phyloP scores from a whole-genome alignment of 2,329 filamentous ascomycete genomes.

The Fusarium sp. region DNA sequence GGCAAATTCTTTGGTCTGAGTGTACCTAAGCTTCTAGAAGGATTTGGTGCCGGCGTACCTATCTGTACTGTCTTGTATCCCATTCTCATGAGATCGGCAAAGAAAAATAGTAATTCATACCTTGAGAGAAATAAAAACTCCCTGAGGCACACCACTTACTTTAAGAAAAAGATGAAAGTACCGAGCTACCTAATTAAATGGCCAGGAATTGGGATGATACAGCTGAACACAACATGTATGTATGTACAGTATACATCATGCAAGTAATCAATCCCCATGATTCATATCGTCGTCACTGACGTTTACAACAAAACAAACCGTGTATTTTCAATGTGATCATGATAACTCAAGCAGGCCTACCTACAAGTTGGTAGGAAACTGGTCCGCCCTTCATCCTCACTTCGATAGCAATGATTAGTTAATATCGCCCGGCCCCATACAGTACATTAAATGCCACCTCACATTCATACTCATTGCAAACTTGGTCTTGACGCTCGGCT shows the following conservation, averaged over 20 bases:
- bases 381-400: background rate
- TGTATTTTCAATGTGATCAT: background rate
- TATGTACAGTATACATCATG: background rate
- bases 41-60: background rate
- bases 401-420: background rate
- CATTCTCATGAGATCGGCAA: conserved; percentile 15
- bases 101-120: background rate
- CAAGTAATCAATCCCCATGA: conserved; percentile 1
- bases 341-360: background rate
- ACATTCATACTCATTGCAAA: background rate
- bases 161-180: background rate
- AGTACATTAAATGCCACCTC: background rate
- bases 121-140: background rate
- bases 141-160: background rate
- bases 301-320: background rate
- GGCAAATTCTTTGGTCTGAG: background rate
- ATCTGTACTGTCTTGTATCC: background rate
- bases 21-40: conserved; percentile 33
- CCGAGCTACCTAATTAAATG: background rate
- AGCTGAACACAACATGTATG: background rate
- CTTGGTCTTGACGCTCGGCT: conserved; percentile 1
- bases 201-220: background rate
- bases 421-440: background rate
- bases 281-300: background rate
- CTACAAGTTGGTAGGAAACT: background rate